phyloP scores from a whole-genome alignment of 2,329 filamentous ascomycete genomes.

The Didymosphaeria variabile region DNA sequence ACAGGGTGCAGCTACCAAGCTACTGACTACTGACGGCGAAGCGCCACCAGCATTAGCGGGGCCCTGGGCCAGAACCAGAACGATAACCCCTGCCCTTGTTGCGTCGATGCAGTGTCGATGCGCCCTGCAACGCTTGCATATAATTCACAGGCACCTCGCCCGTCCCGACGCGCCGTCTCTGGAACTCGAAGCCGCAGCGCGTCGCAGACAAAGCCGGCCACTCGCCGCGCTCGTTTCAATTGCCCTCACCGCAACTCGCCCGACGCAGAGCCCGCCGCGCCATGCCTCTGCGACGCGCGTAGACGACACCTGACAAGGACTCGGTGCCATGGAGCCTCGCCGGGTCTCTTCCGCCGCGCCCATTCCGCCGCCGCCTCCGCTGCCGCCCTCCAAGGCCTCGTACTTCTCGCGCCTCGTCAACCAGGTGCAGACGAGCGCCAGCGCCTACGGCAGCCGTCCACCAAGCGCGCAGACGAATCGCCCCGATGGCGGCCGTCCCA shows the following conservation, averaged over 20 bases:
- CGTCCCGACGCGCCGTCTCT: constrained; percentile 15
- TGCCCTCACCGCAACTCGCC: constrained; percentile 17
- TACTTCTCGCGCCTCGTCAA: constrained; percentile 63
- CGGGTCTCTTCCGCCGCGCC: constrained; percentile 22
- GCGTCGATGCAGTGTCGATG: background rate
- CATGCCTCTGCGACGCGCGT: constrained; percentile 9
- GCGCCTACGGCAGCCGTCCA: constrained; percentile 60
- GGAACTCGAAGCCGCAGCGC: constrained; percentile 9
- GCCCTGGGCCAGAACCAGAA: constrained; percentile 8
- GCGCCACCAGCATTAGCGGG: constrained; percentile 1
- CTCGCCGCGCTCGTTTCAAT: background rate
- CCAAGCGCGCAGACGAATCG: constrained; percentile 60
- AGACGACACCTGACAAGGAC: constrained; percentile 20
- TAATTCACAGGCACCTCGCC: constrained; percentile 7
- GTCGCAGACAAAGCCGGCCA: background rate
- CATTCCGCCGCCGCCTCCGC: constrained; percentile 47
- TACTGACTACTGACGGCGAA: background rate
- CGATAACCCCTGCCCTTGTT: background rate
- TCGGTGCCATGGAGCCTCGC: constrained; percentile 23
- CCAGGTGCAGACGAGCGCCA: constrained; percentile 57
- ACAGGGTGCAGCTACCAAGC: background rate
- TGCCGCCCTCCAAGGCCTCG: constrained; percentile 47
- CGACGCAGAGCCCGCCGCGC: background rate
- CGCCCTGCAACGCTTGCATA: constrained; percentile 10
- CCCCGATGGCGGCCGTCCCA: constrained; percentile 46